These are phyloP conservation scores for Eucalyptus cloeziana DNA, from an alignment of 345 rosid species.

Conservation along the genomic window DNA sequence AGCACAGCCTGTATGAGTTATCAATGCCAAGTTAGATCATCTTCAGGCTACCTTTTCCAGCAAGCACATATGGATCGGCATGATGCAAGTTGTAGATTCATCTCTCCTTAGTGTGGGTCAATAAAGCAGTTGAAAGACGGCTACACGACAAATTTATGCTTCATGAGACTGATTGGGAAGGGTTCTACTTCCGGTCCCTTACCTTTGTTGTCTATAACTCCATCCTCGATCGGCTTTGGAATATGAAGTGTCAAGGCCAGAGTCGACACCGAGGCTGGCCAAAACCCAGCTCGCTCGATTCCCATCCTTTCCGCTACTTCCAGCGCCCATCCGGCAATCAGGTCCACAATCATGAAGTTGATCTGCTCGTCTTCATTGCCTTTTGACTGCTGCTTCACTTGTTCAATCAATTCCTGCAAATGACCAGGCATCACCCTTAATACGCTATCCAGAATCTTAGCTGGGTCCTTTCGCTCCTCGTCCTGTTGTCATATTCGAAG, in stretches of 20 bases:
- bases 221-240: constrained; percentile 1
- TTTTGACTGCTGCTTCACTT: too few species aligned
- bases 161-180: background rate
- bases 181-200: background rate
- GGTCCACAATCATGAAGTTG: too few species aligned
- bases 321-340: too few species aligned
- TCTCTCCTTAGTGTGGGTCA: background rate
- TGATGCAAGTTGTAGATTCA: background rate
- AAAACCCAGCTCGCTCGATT: too few species aligned
- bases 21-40: background rate
- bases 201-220: constrained; percentile 8
- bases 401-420: too few species aligned
- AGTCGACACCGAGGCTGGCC: background rate
- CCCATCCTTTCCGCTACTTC: too few species aligned
- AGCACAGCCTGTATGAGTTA: background rate
- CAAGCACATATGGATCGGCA: background rate
- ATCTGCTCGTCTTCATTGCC: too few species aligned
- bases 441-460: too few species aligned
- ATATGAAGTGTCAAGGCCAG: background rate
- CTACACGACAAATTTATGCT: background rate
- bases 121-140: background rate
- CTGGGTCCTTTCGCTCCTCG: too few species aligned
- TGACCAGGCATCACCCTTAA: too few species aligned
- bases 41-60: background rate
- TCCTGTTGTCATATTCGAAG: too few species aligned